Percentiles rank a stretch among this genome's conserved stretches.
phyloP scores from a whole-genome alignment of 306 rosid genomes.

The Prinsepia uniflora region DNA sequence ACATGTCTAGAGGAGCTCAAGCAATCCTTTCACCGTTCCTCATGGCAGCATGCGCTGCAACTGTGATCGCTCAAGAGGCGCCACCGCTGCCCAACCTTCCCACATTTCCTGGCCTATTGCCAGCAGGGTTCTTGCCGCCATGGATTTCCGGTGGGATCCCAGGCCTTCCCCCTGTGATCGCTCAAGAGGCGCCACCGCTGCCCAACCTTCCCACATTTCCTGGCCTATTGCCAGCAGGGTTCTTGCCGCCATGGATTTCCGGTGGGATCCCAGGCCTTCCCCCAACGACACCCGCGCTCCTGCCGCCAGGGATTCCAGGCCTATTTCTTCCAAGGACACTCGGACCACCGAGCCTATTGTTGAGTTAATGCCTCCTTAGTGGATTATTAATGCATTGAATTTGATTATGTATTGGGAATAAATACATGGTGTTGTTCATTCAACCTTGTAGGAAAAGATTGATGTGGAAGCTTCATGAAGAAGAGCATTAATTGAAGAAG shows the following conservation, averaged over 20 bases:
- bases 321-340: background rate
- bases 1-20: slow-evolving; percentile 9
- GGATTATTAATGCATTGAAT: too few relatives aligned
- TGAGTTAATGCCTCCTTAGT: too few relatives aligned
- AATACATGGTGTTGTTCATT: too few relatives aligned
- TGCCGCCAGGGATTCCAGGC: too few relatives aligned
- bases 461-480: too few relatives aligned
- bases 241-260: background rate
- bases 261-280: background rate
- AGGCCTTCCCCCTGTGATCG: too few relatives aligned
- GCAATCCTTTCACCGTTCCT: background rate
- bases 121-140: background rate
- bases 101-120: background rate
- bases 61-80: background rate
- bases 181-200: background rate
- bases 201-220: background rate
- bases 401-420: too few relatives aligned
- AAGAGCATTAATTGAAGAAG: too few relatives aligned
- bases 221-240: background rate
- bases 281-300: too few relatives aligned
- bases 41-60: slow-evolving; percentile 7
- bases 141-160: background rate
- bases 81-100: background rate
- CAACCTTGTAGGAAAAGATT: too few relatives aligned
- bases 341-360: too few relatives aligned